These are phyloP conservation scores for Boechera stricta DNA, from an alignment of 345 rosid species.

Conservation along the genomic window DNA sequence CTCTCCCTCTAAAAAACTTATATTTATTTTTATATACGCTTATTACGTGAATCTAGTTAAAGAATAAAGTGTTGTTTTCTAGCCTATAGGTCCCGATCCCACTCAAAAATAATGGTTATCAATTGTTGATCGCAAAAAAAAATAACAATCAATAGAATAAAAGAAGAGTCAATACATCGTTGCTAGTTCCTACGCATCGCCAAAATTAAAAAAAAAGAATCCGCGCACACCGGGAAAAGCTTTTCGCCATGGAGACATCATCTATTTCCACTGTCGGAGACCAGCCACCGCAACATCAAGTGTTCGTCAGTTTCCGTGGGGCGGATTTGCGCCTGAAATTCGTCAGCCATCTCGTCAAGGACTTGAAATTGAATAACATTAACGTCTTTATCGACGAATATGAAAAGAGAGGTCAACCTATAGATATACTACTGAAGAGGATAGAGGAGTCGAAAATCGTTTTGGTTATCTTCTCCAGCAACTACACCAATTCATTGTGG, in stretches of 20 bases:
- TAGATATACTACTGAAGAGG: background rate
- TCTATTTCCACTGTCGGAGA: background rate
- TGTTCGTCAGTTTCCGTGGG: slow-evolving; percentile 42
- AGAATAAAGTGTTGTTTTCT: too few relatives aligned
- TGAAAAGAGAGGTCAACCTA: background rate
- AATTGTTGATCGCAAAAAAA: too few relatives aligned
- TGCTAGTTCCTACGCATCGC: too few relatives aligned
- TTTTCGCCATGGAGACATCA: background rate
- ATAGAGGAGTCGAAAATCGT: slow-evolving; percentile 26
- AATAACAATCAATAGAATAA: too few relatives aligned
- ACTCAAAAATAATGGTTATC: too few relatives aligned
- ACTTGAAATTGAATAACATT: background rate
- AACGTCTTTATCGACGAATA: slow-evolving; percentile 22
- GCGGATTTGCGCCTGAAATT: slow-evolving; percentile 18
- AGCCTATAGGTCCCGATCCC: too few relatives aligned
- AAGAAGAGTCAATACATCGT: too few relatives aligned
- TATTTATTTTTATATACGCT: too few relatives aligned
- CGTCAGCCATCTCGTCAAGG: slow-evolving; percentile 32
- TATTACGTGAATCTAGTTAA: too few relatives aligned
- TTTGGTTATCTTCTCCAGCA: slow-evolving; percentile 19
- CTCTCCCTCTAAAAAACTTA: too few relatives aligned
- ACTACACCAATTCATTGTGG: background rate
- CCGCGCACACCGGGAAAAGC: too few relatives aligned
- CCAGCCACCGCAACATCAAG: slow-evolving; percentile 23
- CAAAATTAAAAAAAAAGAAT: too few relatives aligned